Evolutionary conservation across 2,329 filamentous ascomycete species (phyloP).

Genomic region (Penicillium sp.): DNA sequence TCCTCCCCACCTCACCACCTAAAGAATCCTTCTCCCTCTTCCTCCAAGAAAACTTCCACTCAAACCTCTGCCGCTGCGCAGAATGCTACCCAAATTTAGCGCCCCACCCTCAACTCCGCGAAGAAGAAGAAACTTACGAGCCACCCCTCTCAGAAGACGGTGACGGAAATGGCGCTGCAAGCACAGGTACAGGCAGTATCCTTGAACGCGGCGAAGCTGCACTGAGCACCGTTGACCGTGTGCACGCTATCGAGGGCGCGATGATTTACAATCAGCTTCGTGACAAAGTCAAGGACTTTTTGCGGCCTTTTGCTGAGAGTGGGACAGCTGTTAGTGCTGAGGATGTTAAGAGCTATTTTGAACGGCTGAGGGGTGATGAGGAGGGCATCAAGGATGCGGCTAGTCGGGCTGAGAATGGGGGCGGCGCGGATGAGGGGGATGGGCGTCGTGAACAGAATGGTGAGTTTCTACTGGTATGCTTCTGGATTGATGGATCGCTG

Average conservation of each 20-base stretch:
- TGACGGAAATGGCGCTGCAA: conserved; percentile 48
- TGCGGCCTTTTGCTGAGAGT: conserved; percentile 90
- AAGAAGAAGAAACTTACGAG: conserved; percentile 93
- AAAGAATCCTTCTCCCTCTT: conserved; percentile 74
- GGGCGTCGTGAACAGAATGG: conserved; percentile 50
- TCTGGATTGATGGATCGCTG: neutral
- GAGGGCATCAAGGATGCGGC: conserved; percentile 67
- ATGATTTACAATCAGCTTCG: conserved; percentile 98
- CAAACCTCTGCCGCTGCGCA: conserved; percentile 77
- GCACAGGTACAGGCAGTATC: conserved; percentile 72
- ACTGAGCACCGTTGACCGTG: conserved; percentile 86
- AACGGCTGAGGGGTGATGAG: conserved; percentile 86
- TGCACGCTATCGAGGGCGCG: conserved; percentile 90
- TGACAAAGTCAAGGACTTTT: conserved; percentile 91
- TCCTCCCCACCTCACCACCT: conserved; percentile 57
- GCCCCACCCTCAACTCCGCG: conserved; percentile 75
- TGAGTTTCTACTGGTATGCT: conserved; percentile 23
- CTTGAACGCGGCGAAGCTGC: conserved; percentile 91
- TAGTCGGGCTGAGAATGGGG: conserved; percentile 48
- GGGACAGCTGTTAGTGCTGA: conserved; percentile 86
- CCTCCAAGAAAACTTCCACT: conserved; percentile 74
- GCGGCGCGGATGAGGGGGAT: conserved; percentile 31
- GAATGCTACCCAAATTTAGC: conserved; percentile 75
- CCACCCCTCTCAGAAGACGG: conserved; percentile 75
- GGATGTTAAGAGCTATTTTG: conserved; percentile 96